These are phyloP conservation scores for Fraxinus sp. DNA, from an alignment of 305 asterid species.

Conservation along the genomic window DNA sequence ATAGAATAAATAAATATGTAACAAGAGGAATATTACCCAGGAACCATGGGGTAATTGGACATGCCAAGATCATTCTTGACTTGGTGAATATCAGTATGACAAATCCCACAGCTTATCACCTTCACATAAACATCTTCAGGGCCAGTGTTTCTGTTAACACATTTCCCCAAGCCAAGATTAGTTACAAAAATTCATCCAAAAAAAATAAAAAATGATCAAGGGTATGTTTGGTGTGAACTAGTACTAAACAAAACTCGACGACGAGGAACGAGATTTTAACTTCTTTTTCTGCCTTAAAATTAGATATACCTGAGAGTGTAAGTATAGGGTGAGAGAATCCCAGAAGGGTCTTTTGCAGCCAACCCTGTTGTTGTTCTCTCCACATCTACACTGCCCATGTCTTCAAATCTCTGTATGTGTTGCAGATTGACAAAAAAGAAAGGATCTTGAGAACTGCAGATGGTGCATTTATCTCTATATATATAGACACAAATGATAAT, in stretches of 20 bases:
- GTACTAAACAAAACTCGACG: no score
- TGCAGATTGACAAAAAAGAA: background rate
- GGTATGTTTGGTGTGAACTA: background rate
- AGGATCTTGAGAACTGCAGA: background rate
- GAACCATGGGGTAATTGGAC: slow-evolving; percentile 97
- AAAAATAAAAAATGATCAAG: background rate
- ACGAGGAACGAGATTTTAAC: background rate
- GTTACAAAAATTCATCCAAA: background rate
- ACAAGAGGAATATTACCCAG: slow-evolving; percentile 54
- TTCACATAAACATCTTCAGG: slow-evolving; percentile 76
- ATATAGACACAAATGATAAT: background rate
- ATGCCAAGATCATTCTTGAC: slow-evolving; percentile 87
- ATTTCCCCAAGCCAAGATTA: background rate
- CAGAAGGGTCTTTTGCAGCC: slow-evolving; percentile 92
- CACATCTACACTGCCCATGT: slow-evolving; percentile 61
- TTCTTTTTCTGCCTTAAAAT: no score
- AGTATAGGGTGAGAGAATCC: slow-evolving; percentile 71
- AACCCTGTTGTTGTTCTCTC: slow-evolving; percentile 64
- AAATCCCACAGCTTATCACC: slow-evolving; percentile 83
- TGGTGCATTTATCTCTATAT: background rate
- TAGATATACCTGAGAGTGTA: slow-evolving; percentile 65
- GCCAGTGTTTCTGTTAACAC: slow-evolving; percentile 62
- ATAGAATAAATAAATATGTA: background rate
- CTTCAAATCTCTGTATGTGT: background rate
- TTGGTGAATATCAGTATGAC: slow-evolving; percentile 89